Conservation (phyloP, 352 stramenopile species). For the Thalassiosira delicatula region DNA sequence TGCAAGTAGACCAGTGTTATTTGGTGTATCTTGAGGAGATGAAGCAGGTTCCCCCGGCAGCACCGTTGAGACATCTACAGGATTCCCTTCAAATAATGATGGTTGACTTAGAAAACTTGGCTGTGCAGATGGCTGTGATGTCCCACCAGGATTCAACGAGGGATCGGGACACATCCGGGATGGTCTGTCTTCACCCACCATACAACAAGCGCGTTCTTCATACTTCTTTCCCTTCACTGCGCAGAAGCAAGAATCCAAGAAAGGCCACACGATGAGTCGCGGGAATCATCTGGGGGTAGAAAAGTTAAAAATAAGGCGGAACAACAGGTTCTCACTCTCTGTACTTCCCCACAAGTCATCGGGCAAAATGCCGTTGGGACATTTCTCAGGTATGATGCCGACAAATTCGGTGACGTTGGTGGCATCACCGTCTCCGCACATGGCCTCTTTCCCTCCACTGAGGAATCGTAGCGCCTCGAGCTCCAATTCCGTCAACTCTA, state of each 20-base stretch:
- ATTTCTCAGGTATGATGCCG: slow-evolving; percentile 41
- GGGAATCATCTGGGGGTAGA: no score
- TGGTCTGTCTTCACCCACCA: slow-evolving; percentile 15
- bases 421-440: slow-evolving; percentile 38
- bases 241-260: slow-evolving; percentile 5
- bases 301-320: neutral
- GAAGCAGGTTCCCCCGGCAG: no score
- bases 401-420: slow-evolving; percentile 38
- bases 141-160: no score
- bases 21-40: no score
- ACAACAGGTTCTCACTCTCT: slow-evolving; percentile 32
- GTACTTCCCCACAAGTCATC: slow-evolving; percentile 53
- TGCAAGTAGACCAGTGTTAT: no score
- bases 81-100: no score
- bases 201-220: slow-evolving; percentile 45
- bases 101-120: no score
- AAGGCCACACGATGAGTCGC: neutral
- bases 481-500: slow-evolving; percentile 50
- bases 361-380: slow-evolving; percentile 33
- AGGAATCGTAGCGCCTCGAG: slow-evolving; percentile 43
- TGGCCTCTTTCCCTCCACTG: slow-evolving; percentile 38
- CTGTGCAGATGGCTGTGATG: no score
- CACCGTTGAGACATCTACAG: no score
- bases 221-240: slow-evolving; percentile 47
- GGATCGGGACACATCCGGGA: slow-evolving; percentile 30